A percentile compares a stretch with the other conserved stretches of the same genome.
Evolutionary conservation across 352 stramenopile genomes (phyloP).

Genomic region (Phytophthora uliginosa): DNA sequence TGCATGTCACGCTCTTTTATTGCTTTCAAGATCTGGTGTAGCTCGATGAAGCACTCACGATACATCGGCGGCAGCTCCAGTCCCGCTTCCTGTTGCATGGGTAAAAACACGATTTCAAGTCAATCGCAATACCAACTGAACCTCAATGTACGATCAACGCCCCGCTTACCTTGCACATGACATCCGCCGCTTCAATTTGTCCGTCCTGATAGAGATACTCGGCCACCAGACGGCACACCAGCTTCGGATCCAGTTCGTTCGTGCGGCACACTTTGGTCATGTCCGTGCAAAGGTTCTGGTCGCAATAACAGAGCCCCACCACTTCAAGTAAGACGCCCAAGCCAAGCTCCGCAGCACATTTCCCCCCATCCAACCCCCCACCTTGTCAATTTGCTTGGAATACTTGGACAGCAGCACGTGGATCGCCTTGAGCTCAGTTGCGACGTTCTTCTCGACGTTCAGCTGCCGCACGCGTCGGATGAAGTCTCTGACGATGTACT

Average conservation of each 20-base stretch:
- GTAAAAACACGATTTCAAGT: not conserved
- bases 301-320: not conserved
- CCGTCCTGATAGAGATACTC: constrained; percentile 88
- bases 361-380: constrained; percentile 16
- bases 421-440: constrained; percentile 73
- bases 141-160: not conserved
- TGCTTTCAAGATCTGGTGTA: constrained; percentile 73
- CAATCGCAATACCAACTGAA: not conserved
- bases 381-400: constrained; percentile 87
- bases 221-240: constrained; percentile 71
- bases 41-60: constrained; percentile 73
- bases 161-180: constrained; percentile 65
- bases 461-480: constrained; percentile 69
- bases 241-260: constrained; percentile 71
- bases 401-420: constrained; percentile 82
- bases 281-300: constrained; percentile 68
- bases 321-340: not conserved
- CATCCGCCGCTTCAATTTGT: constrained; percentile 77
- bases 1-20: constrained; percentile 74
- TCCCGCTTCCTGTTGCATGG: constrained; percentile 57
- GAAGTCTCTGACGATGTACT: constrained; percentile 76
- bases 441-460: constrained; percentile 80
- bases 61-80: constrained; percentile 63
- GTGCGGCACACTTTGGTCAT: constrained; percentile 73
- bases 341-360: not conserved